These are phyloP conservation scores for Phellopilus nigrolimitatus DNA, from an alignment of 1,284 basidiomycete genomes.

Conservation along the genomic window DNA sequence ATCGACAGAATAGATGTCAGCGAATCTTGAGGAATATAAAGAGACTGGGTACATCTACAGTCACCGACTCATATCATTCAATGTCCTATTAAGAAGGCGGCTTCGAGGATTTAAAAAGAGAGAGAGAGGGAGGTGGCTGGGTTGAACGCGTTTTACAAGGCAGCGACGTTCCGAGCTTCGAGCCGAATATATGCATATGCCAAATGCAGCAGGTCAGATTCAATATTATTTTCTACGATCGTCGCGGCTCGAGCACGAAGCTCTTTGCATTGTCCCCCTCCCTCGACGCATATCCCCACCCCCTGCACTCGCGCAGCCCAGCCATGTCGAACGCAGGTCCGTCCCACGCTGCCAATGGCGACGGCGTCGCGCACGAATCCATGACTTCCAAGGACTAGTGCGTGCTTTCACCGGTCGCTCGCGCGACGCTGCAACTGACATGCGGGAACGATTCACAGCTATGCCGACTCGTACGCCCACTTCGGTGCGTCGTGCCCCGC, in stretches of 20 bases:
- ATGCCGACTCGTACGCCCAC: constrained; percentile 91
- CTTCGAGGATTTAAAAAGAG: no score
- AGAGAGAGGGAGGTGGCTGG: no score
- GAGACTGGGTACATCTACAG: no score
- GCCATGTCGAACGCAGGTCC: constrained; percentile 19
- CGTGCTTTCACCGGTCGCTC: constrained; percentile 32
- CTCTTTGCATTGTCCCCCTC: background rate
- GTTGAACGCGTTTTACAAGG: no score
- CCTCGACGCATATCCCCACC: background rate
- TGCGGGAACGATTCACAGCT: constrained; percentile 53
- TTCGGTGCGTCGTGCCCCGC: constrained; percentile 71
- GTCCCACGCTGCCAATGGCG: constrained; percentile 13
- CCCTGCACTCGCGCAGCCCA: no score
- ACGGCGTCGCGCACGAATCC: constrained; percentile 28
- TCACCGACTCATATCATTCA: no score
- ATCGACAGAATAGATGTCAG: no score
- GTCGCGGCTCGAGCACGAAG: background rate
- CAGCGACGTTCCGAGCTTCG: no score
- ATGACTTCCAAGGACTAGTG: constrained; percentile 84
- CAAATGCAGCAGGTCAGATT: background rate
- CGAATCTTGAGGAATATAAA: no score
- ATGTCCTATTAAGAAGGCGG: no score
- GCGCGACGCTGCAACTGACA: constrained; percentile 25
- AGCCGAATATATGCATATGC: no score
- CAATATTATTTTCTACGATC: background rate